These are phyloP conservation scores for Aquanectria penicillioides DNA, from an alignment of 2,329 filamentous ascomycete species.

Conservation along the genomic window DNA sequence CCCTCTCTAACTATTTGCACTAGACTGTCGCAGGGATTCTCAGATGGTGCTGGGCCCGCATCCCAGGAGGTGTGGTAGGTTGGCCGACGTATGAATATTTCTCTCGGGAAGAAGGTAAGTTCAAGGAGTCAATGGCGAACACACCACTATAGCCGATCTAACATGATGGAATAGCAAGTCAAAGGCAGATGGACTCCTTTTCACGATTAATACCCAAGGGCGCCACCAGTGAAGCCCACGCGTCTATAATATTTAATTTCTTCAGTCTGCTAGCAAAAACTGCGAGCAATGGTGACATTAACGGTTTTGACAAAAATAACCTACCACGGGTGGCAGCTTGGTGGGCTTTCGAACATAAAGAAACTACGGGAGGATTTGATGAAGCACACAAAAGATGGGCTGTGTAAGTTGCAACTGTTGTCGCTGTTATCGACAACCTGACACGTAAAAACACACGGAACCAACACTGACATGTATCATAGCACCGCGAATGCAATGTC, in stretches of 20 bases:
- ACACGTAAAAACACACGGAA: too few species aligned
- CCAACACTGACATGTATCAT: not conserved
- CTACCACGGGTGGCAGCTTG: not conserved
- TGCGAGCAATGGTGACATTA: not conserved
- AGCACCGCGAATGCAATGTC: not conserved
- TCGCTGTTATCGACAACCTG: too few species aligned
- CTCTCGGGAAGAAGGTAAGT: not conserved
- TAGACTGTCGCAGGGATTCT: not conserved
- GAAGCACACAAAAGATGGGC: not conserved
- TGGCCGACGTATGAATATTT: not conserved
- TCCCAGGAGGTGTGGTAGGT: not conserved
- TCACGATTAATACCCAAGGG: not conserved
- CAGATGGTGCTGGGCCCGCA: not conserved
- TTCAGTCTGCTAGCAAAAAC: not conserved
- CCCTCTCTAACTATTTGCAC: not conserved
- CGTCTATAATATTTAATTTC: not conserved
- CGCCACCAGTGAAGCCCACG: not conserved
- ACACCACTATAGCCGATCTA: too few species aligned
- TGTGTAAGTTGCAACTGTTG: not conserved
- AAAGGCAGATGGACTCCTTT: not conserved
- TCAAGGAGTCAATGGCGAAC: too few species aligned
- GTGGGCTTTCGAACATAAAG: not conserved
- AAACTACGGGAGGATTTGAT: not conserved
- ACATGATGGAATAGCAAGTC: too few species aligned
- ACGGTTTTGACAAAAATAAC: not conserved